Evolutionary conservation across 2,329 filamentous ascomycete genomes (phyloP), one percentile per base, ranked within the genome.

Genomic region (Neofusicoccum laricinum): DNA sequence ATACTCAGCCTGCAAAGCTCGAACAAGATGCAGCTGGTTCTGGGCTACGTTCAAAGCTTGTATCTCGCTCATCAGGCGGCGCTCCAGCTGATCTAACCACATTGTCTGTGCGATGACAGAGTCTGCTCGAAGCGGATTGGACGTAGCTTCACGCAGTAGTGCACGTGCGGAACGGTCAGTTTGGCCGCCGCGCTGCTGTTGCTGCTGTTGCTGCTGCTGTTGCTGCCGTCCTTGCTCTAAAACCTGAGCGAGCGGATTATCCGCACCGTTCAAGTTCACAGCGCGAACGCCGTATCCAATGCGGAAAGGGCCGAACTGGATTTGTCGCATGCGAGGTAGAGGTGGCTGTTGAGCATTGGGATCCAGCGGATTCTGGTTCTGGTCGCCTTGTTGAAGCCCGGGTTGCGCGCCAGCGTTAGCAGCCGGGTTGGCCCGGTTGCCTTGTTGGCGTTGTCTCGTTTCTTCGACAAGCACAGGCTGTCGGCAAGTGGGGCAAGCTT

Each of bases 401-500:
- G 63, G 45, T 58, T 64, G 53, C 30, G 53, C 63, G 45, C 45
- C 53, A 51, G 17, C 45, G 12, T 64, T 64, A 12, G 51, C 50
- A 36, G 61, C 57, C 6, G 38, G 36, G 48, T 73, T 72, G 45
- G 68, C 68, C 51, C 68, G 67, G 19, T 74, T 72, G 62, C 70
- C 71, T 41, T 67, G 68, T 51, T 71, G 70, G 30, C 63, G 59
- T 10, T 69, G 77, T 67, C 69, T 67, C 65, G 73, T 65, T 64
- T 73, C 53, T 40, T 72, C 71, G 12, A 67, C 84, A 41, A 92
- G 80, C 15, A 97, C 95, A 15, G 94, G 89, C 58, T 91, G 86
- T 70, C 95, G 88, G 75, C 95, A 99, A 2, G 93, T 99, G 6
- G 95, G 95, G 75, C 95, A 99, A 38, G 96, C 93, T 79, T 99